Percentiles rank a stretch among this genome's conserved stretches.
Evolutionary conservation across 2,329 filamentous ascomycete genomes (phyloP).

Genomic region (Cephalotrichum gorgonifer): DNA sequence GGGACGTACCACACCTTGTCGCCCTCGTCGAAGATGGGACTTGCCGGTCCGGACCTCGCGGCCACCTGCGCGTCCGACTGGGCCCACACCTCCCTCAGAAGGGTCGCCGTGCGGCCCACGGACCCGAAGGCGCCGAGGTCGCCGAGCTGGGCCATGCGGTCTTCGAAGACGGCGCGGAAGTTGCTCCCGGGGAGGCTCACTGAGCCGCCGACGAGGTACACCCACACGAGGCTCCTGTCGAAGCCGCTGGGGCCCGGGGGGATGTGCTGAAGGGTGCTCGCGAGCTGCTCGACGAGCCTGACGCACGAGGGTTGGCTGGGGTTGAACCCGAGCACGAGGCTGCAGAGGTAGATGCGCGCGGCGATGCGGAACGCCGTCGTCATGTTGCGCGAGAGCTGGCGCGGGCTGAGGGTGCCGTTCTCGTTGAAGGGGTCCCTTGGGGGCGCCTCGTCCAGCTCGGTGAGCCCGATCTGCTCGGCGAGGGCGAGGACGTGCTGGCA

Average conservation of each 20-base stretch:
- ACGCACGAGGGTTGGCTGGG: constrained; percentile 63
- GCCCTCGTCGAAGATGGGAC: constrained; percentile 23
- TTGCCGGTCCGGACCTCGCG: constrained; percentile 21
- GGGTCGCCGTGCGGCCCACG: constrained; percentile 69
- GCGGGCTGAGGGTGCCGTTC: constrained; percentile 68
- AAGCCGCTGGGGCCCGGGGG: constrained; percentile 73
- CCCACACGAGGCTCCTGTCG: constrained; percentile 88
- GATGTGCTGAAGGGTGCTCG: constrained; percentile 67
- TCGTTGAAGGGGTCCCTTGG: constrained; percentile 53
- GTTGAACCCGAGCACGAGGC: constrained; percentile 79
- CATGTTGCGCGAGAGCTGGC: constrained; percentile 79
- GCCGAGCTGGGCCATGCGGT: constrained; percentile 64
- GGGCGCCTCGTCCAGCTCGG: constrained; percentile 53
- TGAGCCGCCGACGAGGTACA: constrained; percentile 77
- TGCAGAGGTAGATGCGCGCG: constrained; percentile 93
- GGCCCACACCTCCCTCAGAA: constrained; percentile 78
- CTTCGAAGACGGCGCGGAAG: constrained; percentile 70
- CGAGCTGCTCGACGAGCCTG: constrained; percentile 68
- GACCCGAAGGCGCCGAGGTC: constrained; percentile 72
- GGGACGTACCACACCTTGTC: too few species aligned
- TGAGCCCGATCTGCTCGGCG: constrained; percentile 74
- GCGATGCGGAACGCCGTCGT: constrained; percentile 85
- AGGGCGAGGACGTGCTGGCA: constrained; percentile 86
- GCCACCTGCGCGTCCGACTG: constrained; percentile 48
- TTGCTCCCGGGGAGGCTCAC: constrained; percentile 61